These are phyloP conservation scores for Saturnispora bothae DNA, from an alignment of 805 yeast species.

Conservation along the genomic window DNA sequence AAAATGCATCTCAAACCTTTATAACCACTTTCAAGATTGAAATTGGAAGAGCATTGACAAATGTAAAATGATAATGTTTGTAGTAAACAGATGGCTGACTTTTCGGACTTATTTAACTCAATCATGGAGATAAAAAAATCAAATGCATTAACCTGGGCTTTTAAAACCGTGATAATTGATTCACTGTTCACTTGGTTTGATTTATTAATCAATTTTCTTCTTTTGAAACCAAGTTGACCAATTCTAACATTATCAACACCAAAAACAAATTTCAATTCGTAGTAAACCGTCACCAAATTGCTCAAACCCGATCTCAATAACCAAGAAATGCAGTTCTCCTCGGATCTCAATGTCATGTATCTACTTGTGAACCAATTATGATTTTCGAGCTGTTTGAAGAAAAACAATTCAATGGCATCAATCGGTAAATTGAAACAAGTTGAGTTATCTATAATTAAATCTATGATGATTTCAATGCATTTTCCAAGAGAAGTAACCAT, in stretches of 20 bases:
- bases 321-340: conserved; percentile 28
- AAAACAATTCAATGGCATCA: conserved; percentile 12
- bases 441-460: conserved; percentile 11
- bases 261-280: conserved; percentile 15
- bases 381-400: conserved; percentile 8
- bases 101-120: conserved; percentile 9
- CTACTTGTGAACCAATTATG: conserved; percentile 19
- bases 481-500: conserved; percentile 10
- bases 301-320: conserved; percentile 28
- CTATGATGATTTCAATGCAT: conserved; percentile 13
- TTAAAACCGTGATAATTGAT: neutral
- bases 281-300: conserved; percentile 26
- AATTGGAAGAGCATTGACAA: conserved; percentile 8
- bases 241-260: neutral
- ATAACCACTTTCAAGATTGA: neutral
- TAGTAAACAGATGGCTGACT: conserved; percentile 15
- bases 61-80: conserved; percentile 25
- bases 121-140: conserved; percentile 20
- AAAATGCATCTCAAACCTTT: neutral
- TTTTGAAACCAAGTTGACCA: conserved; percentile 2
- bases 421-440: conserved; percentile 8
- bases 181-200: neutral
- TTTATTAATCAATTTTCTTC: conserved; percentile 1
- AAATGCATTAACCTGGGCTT: conserved; percentile 2
- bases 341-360: conserved; percentile 10